Conservation (phyloP, 257 asterid species). For the Capsicum pubescens region DNA sequence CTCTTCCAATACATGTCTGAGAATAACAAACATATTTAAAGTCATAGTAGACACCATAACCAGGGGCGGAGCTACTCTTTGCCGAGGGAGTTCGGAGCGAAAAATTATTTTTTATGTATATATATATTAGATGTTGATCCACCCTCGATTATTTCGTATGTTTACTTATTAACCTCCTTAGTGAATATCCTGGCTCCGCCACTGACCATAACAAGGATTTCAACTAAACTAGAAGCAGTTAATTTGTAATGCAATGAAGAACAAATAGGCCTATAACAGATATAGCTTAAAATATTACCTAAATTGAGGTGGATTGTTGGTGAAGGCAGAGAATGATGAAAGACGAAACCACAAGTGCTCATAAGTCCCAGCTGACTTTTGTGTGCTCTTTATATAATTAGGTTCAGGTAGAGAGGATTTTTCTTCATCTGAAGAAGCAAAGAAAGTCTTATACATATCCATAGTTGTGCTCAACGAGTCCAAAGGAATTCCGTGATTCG, state of each 20-base stretch:
- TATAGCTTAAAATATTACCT: not conserved
- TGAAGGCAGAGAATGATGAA: constrained; percentile 35
- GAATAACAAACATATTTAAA: not conserved
- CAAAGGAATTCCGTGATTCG: constrained; percentile 51
- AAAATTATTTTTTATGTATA: too few relatives aligned
- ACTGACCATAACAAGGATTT: not conserved
- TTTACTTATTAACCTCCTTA: too few relatives aligned
- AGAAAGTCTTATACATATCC: constrained; percentile 45
- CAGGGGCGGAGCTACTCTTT: too few relatives aligned
- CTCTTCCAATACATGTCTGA: constrained; percentile 51
- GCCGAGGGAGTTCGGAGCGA: too few relatives aligned
- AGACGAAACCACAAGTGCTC: constrained; percentile 53
- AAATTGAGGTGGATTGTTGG: constrained; percentile 40
- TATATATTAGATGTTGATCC: too few relatives aligned
- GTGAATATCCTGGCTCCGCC: too few relatives aligned
- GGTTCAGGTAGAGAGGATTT: constrained; percentile 37
- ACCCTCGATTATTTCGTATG: too few relatives aligned
- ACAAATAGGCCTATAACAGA: too few relatives aligned
- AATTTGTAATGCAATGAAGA: not conserved
- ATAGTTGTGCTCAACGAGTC: constrained; percentile 39
- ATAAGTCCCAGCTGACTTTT: constrained; percentile 44
- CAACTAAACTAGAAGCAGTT: not conserved
- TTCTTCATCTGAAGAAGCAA: constrained; percentile 44
- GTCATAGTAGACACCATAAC: not conserved
- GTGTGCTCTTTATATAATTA: constrained; percentile 52